Conservation (phyloP, 495 filamentous ascomycete genomes). For the Clavariopsis aquatica region DNA sequence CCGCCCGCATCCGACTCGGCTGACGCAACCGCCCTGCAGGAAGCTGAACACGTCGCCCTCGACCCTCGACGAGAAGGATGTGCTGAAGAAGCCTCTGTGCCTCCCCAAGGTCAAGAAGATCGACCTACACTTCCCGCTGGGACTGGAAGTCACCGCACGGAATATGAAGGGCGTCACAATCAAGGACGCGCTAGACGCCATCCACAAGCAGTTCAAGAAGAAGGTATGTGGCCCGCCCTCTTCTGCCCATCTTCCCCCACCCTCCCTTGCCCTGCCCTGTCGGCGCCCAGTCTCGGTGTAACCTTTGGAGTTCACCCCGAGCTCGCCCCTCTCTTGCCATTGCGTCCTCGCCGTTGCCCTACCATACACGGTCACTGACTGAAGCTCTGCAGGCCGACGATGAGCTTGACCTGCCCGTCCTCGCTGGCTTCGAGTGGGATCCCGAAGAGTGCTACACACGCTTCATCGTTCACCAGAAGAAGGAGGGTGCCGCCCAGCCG, state of each 20-base stretch:
- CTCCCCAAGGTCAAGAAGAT: conserved; percentile 87
- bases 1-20: conserved; percentile 17
- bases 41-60: conserved; percentile 84
- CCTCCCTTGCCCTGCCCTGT: background rate
- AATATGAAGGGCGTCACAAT: conserved; percentile 92
- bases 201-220: conserved; percentile 93
- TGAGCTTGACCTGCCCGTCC: conserved; percentile 77
- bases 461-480: conserved; percentile 80
- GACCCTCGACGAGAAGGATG: conserved; percentile 75
- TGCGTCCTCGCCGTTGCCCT: background rate
- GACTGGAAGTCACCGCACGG: conserved; percentile 82
- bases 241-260: background rate
- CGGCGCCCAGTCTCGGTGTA: too few species aligned
- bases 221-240: conserved; percentile 57
- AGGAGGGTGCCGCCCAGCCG: conserved; percentile 57
- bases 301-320: too few species aligned
- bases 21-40: conserved; percentile 53
- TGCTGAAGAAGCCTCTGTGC: conserved; percentile 76
- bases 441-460: conserved; percentile 75
- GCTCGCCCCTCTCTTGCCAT: background rate
- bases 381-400: conserved; percentile 69
- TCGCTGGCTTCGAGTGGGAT: conserved; percentile 93
- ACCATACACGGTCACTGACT: conserved; percentile 6
- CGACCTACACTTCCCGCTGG: conserved; percentile 83
- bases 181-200: conserved; percentile 91